Evolutionary conservation across 306 rosid genomes (phyloP).

Genomic region (Cicer cuneatum): DNA sequence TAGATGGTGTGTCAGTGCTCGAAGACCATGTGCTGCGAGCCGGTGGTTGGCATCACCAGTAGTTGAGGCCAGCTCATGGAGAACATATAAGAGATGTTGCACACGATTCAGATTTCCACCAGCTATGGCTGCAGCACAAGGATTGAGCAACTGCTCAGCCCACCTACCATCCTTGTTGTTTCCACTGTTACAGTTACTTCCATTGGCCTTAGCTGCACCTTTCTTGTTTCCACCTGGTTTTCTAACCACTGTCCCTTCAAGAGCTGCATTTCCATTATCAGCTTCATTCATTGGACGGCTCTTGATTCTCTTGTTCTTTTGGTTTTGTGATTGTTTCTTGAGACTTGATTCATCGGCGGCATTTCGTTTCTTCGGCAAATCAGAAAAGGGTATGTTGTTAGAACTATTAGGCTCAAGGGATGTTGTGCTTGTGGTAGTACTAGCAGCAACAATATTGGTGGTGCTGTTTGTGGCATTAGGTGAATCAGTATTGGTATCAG

Average conservation of each 20-base stretch:
- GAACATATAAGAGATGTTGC: slow-evolving; percentile 83
- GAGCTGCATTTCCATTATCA: slow-evolving; percentile 48
- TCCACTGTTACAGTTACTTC: slow-evolving; percentile 62
- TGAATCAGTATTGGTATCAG: slow-evolving; percentile 41
- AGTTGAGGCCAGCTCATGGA: slow-evolving; percentile 78
- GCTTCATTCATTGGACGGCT: slow-evolving; percentile 43
- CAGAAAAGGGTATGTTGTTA: slow-evolving; percentile 47
- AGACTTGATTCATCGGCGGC: slow-evolving; percentile 44
- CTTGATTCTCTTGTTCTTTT: slow-evolving; percentile 51
- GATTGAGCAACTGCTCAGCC: slow-evolving; percentile 93
- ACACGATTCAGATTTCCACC: slow-evolving; percentile 66
- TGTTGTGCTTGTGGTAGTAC: slow-evolving; percentile 39
- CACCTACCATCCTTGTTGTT: slow-evolving; percentile 88
- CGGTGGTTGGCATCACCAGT: slow-evolving; percentile 89
- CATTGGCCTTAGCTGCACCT: slow-evolving; percentile 55
- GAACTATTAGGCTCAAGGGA: slow-evolving; percentile 44
- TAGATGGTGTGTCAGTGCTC: slow-evolving; percentile 62
- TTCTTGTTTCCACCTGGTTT: slow-evolving; percentile 64
- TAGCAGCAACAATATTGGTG: slow-evolving; percentile 30
- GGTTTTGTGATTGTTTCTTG: slow-evolving; percentile 51
- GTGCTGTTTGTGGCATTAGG: slow-evolving; percentile 43
- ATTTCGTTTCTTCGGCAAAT: slow-evolving; percentile 69
- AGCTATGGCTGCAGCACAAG: slow-evolving; percentile 76
- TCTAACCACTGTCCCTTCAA: slow-evolving; percentile 49
- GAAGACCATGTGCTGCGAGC: slow-evolving; percentile 76